These are phyloP conservation scores for Kluyveromyces aestuarii DNA, from an alignment of 805 yeast genomes.

Conservation along the genomic window DNA sequence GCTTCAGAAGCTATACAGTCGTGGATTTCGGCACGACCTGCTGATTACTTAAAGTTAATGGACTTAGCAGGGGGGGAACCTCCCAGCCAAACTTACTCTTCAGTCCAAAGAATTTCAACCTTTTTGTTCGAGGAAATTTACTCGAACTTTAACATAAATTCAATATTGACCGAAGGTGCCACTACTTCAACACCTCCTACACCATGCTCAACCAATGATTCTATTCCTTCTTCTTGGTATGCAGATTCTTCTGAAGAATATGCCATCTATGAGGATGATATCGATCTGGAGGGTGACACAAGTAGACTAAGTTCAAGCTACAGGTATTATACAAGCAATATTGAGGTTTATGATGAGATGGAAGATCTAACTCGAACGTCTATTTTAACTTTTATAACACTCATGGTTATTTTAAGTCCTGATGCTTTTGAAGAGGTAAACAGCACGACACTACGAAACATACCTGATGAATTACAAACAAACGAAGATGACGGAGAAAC, in stretches of 20 bases:
- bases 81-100: constrained; percentile 7
- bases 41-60: constrained; percentile 30
- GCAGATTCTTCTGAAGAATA: background rate
- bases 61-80: background rate
- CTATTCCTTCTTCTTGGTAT: background rate
- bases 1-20: constrained; percentile 37
- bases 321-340: background rate
- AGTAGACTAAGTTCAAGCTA: background rate
- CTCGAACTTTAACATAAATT: constrained; percentile 16
- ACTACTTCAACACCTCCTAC: background rate
- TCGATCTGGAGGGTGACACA: background rate
- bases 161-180: constrained; percentile 8
- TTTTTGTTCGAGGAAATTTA: constrained; percentile 21
- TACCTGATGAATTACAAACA: constrained; percentile 10
- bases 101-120: constrained; percentile 10
- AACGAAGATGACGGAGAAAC: background rate
- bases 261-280: background rate
- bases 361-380: constrained; percentile 23
- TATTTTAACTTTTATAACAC: constrained; percentile 18
- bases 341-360: constrained; percentile 10
- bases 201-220: background rate
- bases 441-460: constrained; percentile 13
- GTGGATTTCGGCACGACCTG: constrained; percentile 45
- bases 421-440: constrained; percentile 19
- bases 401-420: constrained; percentile 19